Evolutionary conservation across 2,329 filamentous ascomycete species (phyloP).

Genomic region (Neonectria coccinea): DNA sequence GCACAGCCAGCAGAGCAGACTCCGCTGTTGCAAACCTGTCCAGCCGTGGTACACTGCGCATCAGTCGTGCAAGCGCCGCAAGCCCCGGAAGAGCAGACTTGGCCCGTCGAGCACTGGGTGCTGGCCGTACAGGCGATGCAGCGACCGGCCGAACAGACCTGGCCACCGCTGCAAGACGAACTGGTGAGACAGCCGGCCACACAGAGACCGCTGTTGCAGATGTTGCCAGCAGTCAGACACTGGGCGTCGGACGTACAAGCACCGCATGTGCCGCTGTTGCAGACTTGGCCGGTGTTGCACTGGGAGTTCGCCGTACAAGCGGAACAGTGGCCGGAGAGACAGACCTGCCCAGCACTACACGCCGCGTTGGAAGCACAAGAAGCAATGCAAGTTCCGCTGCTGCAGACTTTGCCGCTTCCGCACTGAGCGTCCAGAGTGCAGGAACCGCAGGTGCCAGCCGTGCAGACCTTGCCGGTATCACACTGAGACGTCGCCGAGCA

Average conservation of each 20-base stretch:
- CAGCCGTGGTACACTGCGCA: neutral
- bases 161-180: conserved; percentile 10
- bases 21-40: conserved; percentile 5
- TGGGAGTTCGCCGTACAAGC: conserved; percentile 19
- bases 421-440: conserved; percentile 6
- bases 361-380: conserved; percentile 14
- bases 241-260: conserved; percentile 14
- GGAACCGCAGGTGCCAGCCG: conserved; percentile 3
- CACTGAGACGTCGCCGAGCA: conserved; percentile 24
- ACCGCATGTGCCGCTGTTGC: conserved; percentile 9
- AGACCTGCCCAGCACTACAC: conserved; percentile 23
- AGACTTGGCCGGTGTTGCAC: conserved; percentile 29
- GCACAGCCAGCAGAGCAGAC: neutral
- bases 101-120: neutral
- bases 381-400: conserved; percentile 21
- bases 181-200: conserved; percentile 15
- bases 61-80: conserved; percentile 10
- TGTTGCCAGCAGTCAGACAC: conserved; percentile 9
- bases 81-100: conserved; percentile 5
- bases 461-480: conserved; percentile 9
- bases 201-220: conserved; percentile 23
- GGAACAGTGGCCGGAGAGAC: conserved; percentile 15
- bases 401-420: conserved; percentile 7
- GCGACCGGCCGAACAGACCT: conserved; percentile 11
- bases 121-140: conserved; percentile 16